Conservation (phyloP, 495 filamentous ascomycete genomes). For the Tetracladium marchalianum region DNA sequence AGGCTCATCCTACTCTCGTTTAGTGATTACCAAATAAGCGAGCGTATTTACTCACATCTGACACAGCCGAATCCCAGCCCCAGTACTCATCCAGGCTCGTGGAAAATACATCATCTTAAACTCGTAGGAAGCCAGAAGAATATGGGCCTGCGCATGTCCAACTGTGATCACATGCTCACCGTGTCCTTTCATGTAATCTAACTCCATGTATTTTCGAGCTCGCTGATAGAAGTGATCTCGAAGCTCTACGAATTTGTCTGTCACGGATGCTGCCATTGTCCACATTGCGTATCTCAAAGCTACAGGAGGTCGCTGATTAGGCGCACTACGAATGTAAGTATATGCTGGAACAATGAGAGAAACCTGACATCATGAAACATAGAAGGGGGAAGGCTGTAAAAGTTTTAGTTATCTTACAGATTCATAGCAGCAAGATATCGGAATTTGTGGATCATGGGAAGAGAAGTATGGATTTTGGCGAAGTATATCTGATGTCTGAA, state of each 20-base stretch:
- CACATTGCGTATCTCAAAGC: conserved; percentile 91
- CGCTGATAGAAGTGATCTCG: conserved; percentile 81
- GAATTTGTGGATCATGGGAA: conserved; percentile 82
- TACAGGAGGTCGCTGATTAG: conserved; percentile 77
- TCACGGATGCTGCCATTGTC: conserved; percentile 74
- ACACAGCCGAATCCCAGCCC: conserved; percentile 61
- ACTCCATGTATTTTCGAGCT: conserved; percentile 80
- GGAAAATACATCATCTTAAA: conserved; percentile 99
- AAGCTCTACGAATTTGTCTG: conserved; percentile 66
- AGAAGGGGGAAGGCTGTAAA: neutral
- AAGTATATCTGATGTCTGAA: conserved; percentile 77
- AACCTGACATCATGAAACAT: neutral
- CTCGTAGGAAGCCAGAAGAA: conserved; percentile 73
- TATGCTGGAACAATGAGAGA: neutral
- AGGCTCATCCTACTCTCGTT: conserved; percentile 56
- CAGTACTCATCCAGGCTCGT: conserved; percentile 87
- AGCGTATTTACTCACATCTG: conserved; percentile 50
- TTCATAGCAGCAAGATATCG: conserved; percentile 75
- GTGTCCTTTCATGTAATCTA: conserved; percentile 86
- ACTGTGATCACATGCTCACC: conserved; percentile 80
- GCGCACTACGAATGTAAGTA: conserved; percentile 40
- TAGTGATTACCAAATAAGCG: conserved; percentile 10
- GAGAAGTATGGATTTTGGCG: conserved; percentile 73
- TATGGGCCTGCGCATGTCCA: conserved; percentile 73
- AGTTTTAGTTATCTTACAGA: neutral